Conservation (phyloP, 2,329 filamentous ascomycete genomes). For the Fusarium bulbicola region DNA sequence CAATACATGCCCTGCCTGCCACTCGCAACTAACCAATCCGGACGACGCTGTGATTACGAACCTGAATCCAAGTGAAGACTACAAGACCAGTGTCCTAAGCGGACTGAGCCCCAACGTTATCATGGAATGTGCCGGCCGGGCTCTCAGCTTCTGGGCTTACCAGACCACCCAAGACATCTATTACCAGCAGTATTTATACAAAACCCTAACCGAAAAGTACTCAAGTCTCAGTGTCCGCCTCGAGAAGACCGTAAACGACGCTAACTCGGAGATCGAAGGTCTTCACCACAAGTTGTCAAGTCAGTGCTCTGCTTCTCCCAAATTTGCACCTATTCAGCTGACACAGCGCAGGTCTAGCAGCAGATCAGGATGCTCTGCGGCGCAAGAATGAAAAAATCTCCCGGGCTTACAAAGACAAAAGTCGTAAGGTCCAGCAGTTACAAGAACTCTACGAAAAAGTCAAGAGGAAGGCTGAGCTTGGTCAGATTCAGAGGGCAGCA, state of each 20-base stretch:
- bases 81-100: slow-evolving; percentile 86
- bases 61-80: slow-evolving; percentile 84
- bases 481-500: slow-evolving; percentile 64
- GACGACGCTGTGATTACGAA: slow-evolving; percentile 79
- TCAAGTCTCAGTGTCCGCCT: slow-evolving; percentile 69
- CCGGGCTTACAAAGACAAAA: slow-evolving; percentile 75
- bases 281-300: slow-evolving; percentile 72
- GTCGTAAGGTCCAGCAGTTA: slow-evolving; percentile 71
- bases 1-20: slow-evolving; percentile 78
- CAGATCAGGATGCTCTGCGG: slow-evolving; percentile 70
- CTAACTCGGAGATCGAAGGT: slow-evolving; percentile 74
- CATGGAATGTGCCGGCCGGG: slow-evolving; percentile 86
- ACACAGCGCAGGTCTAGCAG: slow-evolving; percentile 58
- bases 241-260: slow-evolving; percentile 78
- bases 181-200: slow-evolving; percentile 81
- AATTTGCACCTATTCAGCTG: not conserved
- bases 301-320: slow-evolving; percentile 46
- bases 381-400: slow-evolving; percentile 78
- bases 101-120: slow-evolving; percentile 83
- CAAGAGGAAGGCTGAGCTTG: slow-evolving; percentile 64
- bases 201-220: slow-evolving; percentile 78
- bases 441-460: slow-evolving; percentile 72
- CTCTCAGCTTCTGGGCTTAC: slow-evolving; percentile 86
- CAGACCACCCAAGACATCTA: slow-evolving; percentile 84
- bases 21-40: slow-evolving; percentile 70